A percentile compares a stretch with the other conserved stretches of the same genome.
Conservation (phyloP, 495 filamentous ascomycete species). For the Aspergillus olivimuriae region DNA sequence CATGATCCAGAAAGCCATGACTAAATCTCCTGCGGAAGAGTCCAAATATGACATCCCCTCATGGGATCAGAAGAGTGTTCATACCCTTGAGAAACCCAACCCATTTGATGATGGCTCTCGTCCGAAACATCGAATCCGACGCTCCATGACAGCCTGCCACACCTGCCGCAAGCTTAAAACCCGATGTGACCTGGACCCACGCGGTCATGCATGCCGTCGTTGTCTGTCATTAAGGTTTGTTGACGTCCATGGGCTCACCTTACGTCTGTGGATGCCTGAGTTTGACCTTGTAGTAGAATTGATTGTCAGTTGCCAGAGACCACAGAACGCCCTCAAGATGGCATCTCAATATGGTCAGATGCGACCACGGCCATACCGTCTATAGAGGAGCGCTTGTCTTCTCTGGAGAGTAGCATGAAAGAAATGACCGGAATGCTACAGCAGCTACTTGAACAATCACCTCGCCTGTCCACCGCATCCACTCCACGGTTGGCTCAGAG, state of each 20-base stretch:
- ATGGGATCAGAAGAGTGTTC: slow-evolving; percentile 28
- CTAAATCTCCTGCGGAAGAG: slow-evolving; percentile 22
- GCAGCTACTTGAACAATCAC: slow-evolving; percentile 29
- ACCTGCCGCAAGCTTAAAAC: slow-evolving; percentile 42
- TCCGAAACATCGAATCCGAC: slow-evolving; percentile 33
- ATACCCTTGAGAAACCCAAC: slow-evolving; percentile 20
- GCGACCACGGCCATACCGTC: slow-evolving; percentile 28
- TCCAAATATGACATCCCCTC: slow-evolving; percentile 14
- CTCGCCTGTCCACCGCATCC: slow-evolving; percentile 13
- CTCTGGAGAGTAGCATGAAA: slow-evolving; percentile 32
- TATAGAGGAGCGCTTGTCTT: slow-evolving; percentile 34
- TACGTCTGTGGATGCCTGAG: neutral
- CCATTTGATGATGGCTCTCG: slow-evolving; percentile 19
- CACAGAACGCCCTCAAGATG: slow-evolving; percentile 31
- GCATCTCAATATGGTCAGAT: slow-evolving; percentile 28
- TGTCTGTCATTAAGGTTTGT: slow-evolving; percentile 34
- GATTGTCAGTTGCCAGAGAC: slow-evolving; percentile 37
- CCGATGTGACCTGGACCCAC: slow-evolving; percentile 34
- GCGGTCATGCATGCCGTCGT: slow-evolving; percentile 36
- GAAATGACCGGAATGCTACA: slow-evolving; percentile 36
- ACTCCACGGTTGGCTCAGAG: slow-evolving; percentile 14
- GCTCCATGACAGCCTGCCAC: slow-evolving; percentile 40
- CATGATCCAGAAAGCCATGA: slow-evolving; percentile 19
- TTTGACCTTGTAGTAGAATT: slow-evolving; percentile 12
- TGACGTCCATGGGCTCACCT: too few relatives aligned